Base-by-base conservation (phyloP, 257 asterid genomes). In the Asclepias syriaca region DNA sequence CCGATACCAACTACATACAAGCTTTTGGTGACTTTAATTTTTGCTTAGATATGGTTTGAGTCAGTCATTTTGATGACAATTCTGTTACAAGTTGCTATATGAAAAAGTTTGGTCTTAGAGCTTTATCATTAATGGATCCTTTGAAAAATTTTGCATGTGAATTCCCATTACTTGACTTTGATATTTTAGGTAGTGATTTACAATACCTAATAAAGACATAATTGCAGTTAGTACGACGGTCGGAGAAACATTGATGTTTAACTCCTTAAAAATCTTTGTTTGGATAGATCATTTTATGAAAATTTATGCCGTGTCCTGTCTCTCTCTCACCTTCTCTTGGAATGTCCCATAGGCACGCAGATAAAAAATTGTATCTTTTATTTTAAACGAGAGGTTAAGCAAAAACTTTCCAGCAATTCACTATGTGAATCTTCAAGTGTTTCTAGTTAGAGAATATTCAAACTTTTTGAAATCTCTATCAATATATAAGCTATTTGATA, bases 401-500 rank as follows among this genome's bases (percentile, higher is more conserved):
- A 40, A 27, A 40, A 15, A 18, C 6, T 63, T 63, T 11, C 8
- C 24, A 63, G 46, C 8, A 34, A 13, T 46, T 19, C 59, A 37
- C 50, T 34, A 16, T 24, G 27, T 48, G 73, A 74, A 46, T 69
- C 8, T 48, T 54, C 9, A 56, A 72, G 64, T 66, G 71, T 50
- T 66, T 59, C 67, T 45, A 56, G 68, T 63, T 59, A 54, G 37
- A 66, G 70, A 77, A 77, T 64, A 46, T 74, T 69, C 63, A 61
- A 66, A 67, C 16, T 54, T 66, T 66, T 76, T 49, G 66, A 72
- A 77, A 79, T 55, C 78, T 74, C 69, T 78, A 79, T 84, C 82
- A 71, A 77, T 80, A 86, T 87, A 90, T 84, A 85, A 90, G 93
- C 94, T 83, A 88, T 90, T 86, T 95, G 96, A 88, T 88, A 92